Evolutionary conservation across 306 rosid genomes (phyloP).

Genomic region (Malus asiatica): DNA sequence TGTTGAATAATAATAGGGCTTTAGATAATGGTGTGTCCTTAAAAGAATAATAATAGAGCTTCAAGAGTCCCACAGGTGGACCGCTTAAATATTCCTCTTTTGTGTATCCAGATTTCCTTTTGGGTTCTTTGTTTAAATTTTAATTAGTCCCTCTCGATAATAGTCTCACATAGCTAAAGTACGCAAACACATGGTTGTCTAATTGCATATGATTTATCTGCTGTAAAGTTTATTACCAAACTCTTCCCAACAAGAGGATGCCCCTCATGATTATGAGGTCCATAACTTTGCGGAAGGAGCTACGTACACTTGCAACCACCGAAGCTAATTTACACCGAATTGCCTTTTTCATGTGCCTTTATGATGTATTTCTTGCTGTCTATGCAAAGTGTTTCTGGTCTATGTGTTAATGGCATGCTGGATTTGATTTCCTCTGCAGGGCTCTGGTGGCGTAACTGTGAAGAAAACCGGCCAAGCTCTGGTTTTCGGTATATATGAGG

Average conservation of each 20-base stretch:
- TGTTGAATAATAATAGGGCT: neutral
- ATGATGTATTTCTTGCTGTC: neutral
- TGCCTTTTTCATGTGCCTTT: neutral
- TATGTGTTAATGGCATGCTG: neutral
- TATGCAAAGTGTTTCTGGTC: neutral
- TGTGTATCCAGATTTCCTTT: neutral
- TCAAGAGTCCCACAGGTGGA: constrained; percentile 1
- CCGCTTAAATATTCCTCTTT: neutral
- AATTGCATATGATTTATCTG: neutral
- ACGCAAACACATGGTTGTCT: neutral
- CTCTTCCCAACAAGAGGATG: constrained; percentile 8
- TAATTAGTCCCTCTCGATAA: neutral
- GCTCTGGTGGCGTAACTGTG: constrained; percentile 42
- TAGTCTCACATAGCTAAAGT: neutral
- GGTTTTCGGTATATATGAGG: constrained; percentile 39
- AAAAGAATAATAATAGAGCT: neutral
- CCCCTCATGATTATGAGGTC: constrained; percentile 3
- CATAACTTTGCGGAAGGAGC: neutral
- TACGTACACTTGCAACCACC: neutral
- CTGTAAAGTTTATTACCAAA: neutral
- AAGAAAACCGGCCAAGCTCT: constrained; percentile 43
- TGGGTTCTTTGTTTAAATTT: neutral
- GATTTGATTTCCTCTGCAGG: constrained; percentile 22
- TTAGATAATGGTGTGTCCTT: neutral
- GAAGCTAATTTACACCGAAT: neutral